Evolutionary conservation across 176 grass and related monocot species (phyloP).

Genomic region (Hsuehochloa calcarea): DNA sequence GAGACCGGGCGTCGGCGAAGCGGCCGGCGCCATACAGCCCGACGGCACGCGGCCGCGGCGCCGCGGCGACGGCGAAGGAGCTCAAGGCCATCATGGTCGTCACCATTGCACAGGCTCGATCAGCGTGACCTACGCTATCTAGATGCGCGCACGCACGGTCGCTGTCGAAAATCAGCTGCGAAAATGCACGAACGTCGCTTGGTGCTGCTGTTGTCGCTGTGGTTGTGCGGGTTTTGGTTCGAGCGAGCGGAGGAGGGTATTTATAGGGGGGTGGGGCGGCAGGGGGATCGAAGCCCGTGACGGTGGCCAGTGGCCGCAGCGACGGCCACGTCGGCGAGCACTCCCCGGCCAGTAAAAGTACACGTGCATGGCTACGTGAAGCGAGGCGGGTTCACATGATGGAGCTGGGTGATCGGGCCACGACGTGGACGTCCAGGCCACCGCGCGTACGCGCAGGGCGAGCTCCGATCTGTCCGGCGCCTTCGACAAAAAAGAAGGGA

Average conservation of each 20-base stretch:
- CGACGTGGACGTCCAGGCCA: slow-evolving; percentile 18
- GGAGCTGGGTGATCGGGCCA: background rate
- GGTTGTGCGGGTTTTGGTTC: background rate
- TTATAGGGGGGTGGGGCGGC: background rate
- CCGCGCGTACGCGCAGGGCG: background rate
- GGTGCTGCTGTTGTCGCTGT: background rate
- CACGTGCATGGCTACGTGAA: background rate
- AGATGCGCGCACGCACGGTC: no score
- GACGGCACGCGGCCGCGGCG: background rate
- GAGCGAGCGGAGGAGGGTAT: background rate
- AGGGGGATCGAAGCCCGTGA: background rate
- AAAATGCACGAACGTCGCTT: no score
- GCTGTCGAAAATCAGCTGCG: no score
- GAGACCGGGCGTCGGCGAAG: background rate
- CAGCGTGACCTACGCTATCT: no score
- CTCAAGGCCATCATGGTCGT: background rate
- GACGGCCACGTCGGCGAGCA: slow-evolving; percentile 11
- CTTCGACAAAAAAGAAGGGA: background rate
- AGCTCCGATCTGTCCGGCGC: background rate
- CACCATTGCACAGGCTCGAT: no score
- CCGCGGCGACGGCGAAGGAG: background rate
- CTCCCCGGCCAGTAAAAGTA: background rate
- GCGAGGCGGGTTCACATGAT: background rate
- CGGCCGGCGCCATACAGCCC: background rate
- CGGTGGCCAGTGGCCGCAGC: background rate